Base-by-base conservation (phyloP, 2,329 filamentous ascomycete species). In the Diaporthe citri region DNA sequence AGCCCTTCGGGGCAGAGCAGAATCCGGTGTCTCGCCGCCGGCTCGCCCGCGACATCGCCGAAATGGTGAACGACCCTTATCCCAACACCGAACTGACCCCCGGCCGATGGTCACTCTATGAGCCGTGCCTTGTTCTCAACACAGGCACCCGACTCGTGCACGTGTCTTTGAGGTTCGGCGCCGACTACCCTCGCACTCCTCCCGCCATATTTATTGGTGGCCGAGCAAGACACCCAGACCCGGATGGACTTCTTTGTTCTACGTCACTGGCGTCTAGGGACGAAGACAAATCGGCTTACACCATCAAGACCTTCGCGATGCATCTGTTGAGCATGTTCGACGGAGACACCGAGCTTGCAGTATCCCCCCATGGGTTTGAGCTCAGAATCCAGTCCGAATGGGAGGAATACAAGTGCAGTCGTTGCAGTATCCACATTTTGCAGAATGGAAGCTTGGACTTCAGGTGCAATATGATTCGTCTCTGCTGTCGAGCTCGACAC, bases 201-300 rank as follows among this genome's bases (percentile, higher is more conserved):
- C n/a, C 36, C 7, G 5, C 12, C 39, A 3, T 10, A 20, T 0
- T 10, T 22, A 28, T 60, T 10, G 9, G 4, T 39, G 34, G 57
- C 34, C 20, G 20, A 13, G 2, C 3, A 13, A 12, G 13, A 15
- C 4, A 31, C 4, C 1, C 10, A 51, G 9, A 8, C 3, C 13
- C 3, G 28, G 3, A 4, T 25, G 52, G 17, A 20, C 13, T 20
- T 10, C 15, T 28, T 10, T 56, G 52, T 5, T 8, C 52, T 34
- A 3, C 9, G 17, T 3, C 17, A 10, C 28, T 56, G 28, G 28
- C 3, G 7, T 3, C 3, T 3, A 1, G 1, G 28, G 7, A 4
- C 3, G 2, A 12, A 31, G 28, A 4, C 17, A 22, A 2, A n/a
- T 13, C 31, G 10, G 20, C 56, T 9, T 59, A 59, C 31, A 59